Evolutionary conservation across 176 grass and related monocot genomes (phyloP).

Genomic region (Dactylis glomerata): DNA sequence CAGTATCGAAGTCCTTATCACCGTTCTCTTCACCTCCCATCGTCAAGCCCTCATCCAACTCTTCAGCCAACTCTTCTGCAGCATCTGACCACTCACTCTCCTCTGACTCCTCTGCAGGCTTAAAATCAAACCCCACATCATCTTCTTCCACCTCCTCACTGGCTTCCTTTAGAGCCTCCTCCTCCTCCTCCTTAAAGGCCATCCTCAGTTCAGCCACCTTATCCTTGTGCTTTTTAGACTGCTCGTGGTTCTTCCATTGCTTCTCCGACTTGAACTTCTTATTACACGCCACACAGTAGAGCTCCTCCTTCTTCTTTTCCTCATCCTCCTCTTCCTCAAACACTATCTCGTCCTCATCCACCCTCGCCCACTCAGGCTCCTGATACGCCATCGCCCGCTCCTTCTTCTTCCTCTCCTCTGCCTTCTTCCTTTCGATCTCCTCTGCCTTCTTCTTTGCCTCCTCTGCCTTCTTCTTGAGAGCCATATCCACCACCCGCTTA

Average conservation of each 20-base stretch:
- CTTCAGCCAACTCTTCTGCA: conserved; percentile 57
- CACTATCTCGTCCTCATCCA: conserved; percentile 40
- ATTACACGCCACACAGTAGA: conserved; percentile 88
- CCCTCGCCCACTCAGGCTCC: conserved; percentile 82
- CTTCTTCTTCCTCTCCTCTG: conserved; percentile 80
- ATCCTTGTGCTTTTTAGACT: conserved; percentile 93
- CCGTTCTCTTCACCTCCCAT: conserved; percentile 39
- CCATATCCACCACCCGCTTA: conserved; percentile 87
- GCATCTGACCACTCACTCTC: conserved; percentile 57
- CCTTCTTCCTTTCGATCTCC: conserved; percentile 61
- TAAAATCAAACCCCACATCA: conserved; percentile 71
- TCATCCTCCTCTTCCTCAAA: conserved; percentile 64
- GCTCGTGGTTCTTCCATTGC: conserved; percentile 99
- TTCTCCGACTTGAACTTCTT: conserved; percentile 99
- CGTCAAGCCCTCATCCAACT: conserved; percentile 46
- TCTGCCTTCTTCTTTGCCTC: conserved; percentile 70
- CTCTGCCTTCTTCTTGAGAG: conserved; percentile 56
- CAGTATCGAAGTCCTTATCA: conserved; percentile 19
- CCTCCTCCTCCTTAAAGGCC: conserved; percentile 75
- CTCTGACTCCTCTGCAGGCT: conserved; percentile 63
- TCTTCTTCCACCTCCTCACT: conserved; percentile 40
- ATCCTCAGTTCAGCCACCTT: conserved; percentile 74
- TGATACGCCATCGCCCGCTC: conserved; percentile 65
- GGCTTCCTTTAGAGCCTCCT: conserved; percentile 53
- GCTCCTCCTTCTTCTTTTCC: conserved; percentile 69